Evolutionary conservation across 768 basidiomycete genomes (phyloP), one percentile per base, ranked within the genome.

Genomic region (Agrocybe praecox): DNA sequence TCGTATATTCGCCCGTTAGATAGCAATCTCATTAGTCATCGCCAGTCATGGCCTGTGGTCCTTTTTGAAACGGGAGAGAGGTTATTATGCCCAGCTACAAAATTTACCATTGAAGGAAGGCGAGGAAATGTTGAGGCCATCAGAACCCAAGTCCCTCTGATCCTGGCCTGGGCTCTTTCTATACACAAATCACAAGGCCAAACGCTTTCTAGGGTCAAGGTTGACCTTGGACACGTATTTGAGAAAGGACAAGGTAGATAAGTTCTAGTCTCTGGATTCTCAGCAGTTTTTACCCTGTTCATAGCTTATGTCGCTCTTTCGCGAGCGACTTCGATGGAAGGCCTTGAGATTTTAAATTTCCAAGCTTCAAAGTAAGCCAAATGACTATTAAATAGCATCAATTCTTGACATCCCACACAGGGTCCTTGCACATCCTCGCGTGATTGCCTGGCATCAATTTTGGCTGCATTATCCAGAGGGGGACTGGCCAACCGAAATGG

Each of bases 121-220:
- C 72, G 67, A 46, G 89, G 86, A 1, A 75, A 75, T 18, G 66
- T 78, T 42, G 88, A 91, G 67, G 88, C 86, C 8, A 71, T 65
- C 15, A 75, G 89, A 51, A 67, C 77, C 10, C 89, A 90, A 74
- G 85, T 88, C 6, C 77, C 77, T 2, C 54, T 77, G 17, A 74
- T 74, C 29, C 63, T 94, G 17, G 86, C 93, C 0, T 95, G 92
- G 92, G 92, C 92, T 0, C 74, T 94, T 69, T 87, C 86, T 14
- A 87, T 95, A 42, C 94, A 96, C 72, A 95, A 95, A 66, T 88
- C 88, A 2, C 94, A 96, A 69, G 94, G 94, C 0, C 92, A 94
- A 71, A 94, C 92, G 0, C 74, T 96, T 44, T 79, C 85, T 45
- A 77, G 89, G 47, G 90, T 94, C 57, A 90, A 88, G 60, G 87